Base-by-base conservation (phyloP, 495 filamentous ascomycete genomes). In the Hypoxylon lienhwacheense region DNA sequence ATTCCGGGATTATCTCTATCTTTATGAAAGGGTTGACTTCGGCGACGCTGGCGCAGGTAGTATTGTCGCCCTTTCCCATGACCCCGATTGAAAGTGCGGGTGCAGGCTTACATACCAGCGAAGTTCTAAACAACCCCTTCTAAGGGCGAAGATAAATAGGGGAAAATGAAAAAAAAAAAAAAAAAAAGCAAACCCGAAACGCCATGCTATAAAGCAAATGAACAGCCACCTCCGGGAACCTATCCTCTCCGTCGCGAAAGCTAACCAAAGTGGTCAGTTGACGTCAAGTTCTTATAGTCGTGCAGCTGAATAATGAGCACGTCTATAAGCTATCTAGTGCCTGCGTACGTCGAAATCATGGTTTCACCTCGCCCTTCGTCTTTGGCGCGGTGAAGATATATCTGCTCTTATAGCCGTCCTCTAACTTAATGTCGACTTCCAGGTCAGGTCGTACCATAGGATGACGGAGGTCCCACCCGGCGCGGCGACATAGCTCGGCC, bases 381-480 rank as follows among this genome's bases (percentile, higher is more conserved):
- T 61, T 32, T 33, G 36, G 34, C 1, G 41, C 32, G 7, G 61
- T 79, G 73, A 86, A 87, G 31, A 79, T 66, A 69, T 86, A 85
- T 63, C 88, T 75, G 66, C 83, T 87, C 44, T 74, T 70, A 52
- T 79, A 86, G 55, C 84, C 86, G 41, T 89, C 83, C 16, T 80
- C 77, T 25, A 79, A 53, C 53, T 58, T 64, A 8, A 84, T 69
- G 16, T 83, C 70, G 15, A 89, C 72, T n/a, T 80, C 73, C 64
- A 88, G 81, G 20, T 79, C 73, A 2, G 77, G 67, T n/a, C 83
- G 81, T 44, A 95, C 81, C 91, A 95, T 96, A 37, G 88, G 80
- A 63, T 97, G 91, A n/a, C 81, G 60, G 32, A 97, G 68, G n/a
- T 86, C 81, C 93, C 93, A 99, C 2, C 88, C 88, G 1, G 85